phyloP scores from a whole-genome alignment of 805 yeast genomes.

The Kodamaea kakaduensis region DNA sequence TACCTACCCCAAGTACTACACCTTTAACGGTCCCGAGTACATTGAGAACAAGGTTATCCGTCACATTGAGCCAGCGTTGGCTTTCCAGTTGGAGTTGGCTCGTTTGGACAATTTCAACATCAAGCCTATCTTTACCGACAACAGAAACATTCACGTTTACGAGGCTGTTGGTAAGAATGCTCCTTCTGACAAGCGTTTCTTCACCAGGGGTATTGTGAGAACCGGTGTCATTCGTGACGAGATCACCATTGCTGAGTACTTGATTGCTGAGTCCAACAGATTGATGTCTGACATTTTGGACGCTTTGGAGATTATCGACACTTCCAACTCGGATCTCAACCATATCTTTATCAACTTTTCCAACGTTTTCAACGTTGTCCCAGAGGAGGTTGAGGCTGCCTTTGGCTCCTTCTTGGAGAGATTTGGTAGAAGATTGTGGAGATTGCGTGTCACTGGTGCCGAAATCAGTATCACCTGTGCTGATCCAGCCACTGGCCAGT shows the following conservation, averaged over 20 bases:
- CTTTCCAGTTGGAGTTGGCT: slow-evolving; percentile 93
- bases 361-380: slow-evolving; percentile 89
- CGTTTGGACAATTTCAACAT: slow-evolving; percentile 93
- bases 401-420: slow-evolving; percentile 97
- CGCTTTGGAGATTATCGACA: slow-evolving; percentile 89
- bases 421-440: slow-evolving; percentile 95
- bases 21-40: slow-evolving; percentile 86
- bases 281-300: slow-evolving; percentile 94
- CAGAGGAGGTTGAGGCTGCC: slow-evolving; percentile 95
- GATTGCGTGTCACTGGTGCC: slow-evolving; percentile 94
- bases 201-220: slow-evolving; percentile 94
- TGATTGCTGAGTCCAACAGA: slow-evolving; percentile 94
- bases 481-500: slow-evolving; percentile 79
- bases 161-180: slow-evolving; percentile 95
- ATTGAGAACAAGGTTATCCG: slow-evolving; percentile 89
- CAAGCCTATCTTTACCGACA: slow-evolving; percentile 92
- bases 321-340: slow-evolving; percentile 91
- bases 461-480: slow-evolving; percentile 95
- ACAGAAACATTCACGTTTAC: slow-evolving; percentile 95
- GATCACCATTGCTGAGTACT: slow-evolving; percentile 85
- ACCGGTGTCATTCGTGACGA: slow-evolving; percentile 94
- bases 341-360: slow-evolving; percentile 97
- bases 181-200: slow-evolving; percentile 89
- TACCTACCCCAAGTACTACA: slow-evolving; percentile 89
- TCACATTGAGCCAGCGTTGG: slow-evolving; percentile 97